These are phyloP conservation scores for Penicillium sp. DNA, from an alignment of 2,329 filamentous ascomycete genomes.

Conservation along the genomic window DNA sequence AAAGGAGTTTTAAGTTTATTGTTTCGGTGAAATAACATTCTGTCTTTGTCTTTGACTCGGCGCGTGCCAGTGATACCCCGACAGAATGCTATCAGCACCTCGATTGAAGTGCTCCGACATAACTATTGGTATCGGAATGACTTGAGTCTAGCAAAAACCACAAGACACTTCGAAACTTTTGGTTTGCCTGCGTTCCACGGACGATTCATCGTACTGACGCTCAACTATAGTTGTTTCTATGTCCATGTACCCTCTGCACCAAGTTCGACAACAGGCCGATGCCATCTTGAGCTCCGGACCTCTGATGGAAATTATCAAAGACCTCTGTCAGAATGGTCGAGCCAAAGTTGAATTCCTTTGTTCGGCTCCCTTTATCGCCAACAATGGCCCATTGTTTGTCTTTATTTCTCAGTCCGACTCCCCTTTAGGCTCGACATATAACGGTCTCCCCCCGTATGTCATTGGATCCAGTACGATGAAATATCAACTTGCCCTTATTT, in stretches of 20 bases:
- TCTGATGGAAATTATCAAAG: neutral
- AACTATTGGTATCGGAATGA: neutral
- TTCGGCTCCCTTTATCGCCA: neutral
- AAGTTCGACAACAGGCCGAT: neutral
- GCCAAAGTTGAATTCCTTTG: neutral
- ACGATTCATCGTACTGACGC: neutral
- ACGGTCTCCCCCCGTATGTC: neutral
- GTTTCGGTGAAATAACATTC: neutral
- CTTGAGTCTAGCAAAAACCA: neutral
- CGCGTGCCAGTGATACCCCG: neutral
- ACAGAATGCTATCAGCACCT: neutral
- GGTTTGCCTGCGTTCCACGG: neutral
- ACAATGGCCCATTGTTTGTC: constrained; percentile 3
- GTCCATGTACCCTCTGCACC: neutral
- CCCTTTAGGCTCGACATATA: neutral
- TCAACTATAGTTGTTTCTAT: neutral
- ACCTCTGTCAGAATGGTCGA: neutral
- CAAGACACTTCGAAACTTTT: neutral
- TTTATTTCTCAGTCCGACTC: neutral
- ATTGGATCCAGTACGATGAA: neutral
- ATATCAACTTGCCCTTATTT: neutral
- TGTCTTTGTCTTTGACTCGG: neutral
- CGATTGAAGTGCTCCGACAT: neutral
- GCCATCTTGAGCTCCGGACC: neutral
- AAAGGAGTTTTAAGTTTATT: neutral